Evolutionary conservation across 225 moss, liverwort and hornwort species (phyloP), one percentile per base, ranked within the genome.

Genomic region (Anthoceros angustus): DNA sequence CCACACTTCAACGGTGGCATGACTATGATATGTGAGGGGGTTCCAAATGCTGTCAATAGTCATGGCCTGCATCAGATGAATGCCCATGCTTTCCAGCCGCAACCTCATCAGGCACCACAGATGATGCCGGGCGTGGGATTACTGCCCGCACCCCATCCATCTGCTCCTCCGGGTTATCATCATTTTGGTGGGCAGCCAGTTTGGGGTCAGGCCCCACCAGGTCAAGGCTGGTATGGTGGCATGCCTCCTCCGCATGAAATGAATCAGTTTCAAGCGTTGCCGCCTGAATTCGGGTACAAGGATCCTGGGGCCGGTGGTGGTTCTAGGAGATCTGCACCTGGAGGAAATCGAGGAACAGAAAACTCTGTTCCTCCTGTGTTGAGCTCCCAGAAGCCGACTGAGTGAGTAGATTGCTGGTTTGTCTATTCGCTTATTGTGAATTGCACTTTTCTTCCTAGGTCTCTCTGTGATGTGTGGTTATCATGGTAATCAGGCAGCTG

Each of bases 401-500:
- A 55, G n/a, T 18, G 55, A 55, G 55, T 15, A 55, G 12, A 18
- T 55, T 55, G n/a, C 23, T 55, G n/a, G 0, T 55, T 18, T 7
- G n/a, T 20, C n/a, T 20, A 20, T 15, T 55, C 10, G 8, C 55
- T 55, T 55, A 18, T 55, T 12, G 5, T 4, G 6, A 5, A 12
- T 12, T 18, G 8, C 14, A 7, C 55, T 15, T 48, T 48, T 55
- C n/a, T 1, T 23, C 6, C 55, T 6, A 23, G n/a, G 7, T 55
- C 18, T 12, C 46, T 12, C 23, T 55, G 18, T 20, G 55, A 23
- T 55, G 55, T 18, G n/a, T 55, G 55, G 55, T 9, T 55, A 7
- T 20, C 23, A 23, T 55, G 12, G 55, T 18, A 55, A 55, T 55
- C 55, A 55, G 55, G 55, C 55, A 55, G n/a, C 55, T 81, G 73